These are phyloP conservation scores for Ustilago hordei DNA, from an alignment of 1,284 basidiomycete genomes.

Conservation along the genomic window DNA sequence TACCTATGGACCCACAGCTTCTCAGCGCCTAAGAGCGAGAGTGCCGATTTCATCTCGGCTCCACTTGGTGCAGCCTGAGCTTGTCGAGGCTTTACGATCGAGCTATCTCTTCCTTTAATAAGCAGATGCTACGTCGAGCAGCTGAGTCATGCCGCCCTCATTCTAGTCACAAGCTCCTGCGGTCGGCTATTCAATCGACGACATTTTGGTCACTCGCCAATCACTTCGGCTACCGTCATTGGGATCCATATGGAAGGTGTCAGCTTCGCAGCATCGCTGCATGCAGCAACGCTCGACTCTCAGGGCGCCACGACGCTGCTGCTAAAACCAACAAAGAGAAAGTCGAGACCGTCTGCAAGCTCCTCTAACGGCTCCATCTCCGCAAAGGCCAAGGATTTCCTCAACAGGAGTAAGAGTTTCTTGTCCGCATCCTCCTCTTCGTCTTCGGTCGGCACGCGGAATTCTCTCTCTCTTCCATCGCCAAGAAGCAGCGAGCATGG, in stretches of 20 bases:
- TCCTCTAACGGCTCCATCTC: conserved; percentile 14
- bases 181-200: not conserved
- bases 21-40: not conserved
- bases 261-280: conserved; percentile 25
- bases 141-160: not conserved
- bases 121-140: not conserved
- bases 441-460: not conserved
- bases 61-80: not conserved
- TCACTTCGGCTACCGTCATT: not conserved
- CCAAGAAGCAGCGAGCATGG: conserved; percentile 1
- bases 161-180: not conserved
- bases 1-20: no score
- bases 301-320: not conserved
- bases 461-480: not conserved
- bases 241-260: conserved; percentile 26
- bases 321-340: conserved; percentile 11
- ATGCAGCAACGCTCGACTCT: conserved; percentile 12
- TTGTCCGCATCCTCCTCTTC: conserved; percentile 16
- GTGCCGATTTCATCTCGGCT: conserved; percentile 6
- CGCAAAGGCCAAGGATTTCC: conserved; percentile 8
- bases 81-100: not conserved
- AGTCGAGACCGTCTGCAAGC: not conserved
- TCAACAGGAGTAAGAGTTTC: conserved; percentile 22
- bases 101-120: not conserved
- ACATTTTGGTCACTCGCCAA: not conserved